A percentile compares a stretch with the other conserved stretches of the same genome.
phyloP scores from a whole-genome alignment of 2,329 filamentous ascomycete species.

The Paecilomyces variotii region DNA sequence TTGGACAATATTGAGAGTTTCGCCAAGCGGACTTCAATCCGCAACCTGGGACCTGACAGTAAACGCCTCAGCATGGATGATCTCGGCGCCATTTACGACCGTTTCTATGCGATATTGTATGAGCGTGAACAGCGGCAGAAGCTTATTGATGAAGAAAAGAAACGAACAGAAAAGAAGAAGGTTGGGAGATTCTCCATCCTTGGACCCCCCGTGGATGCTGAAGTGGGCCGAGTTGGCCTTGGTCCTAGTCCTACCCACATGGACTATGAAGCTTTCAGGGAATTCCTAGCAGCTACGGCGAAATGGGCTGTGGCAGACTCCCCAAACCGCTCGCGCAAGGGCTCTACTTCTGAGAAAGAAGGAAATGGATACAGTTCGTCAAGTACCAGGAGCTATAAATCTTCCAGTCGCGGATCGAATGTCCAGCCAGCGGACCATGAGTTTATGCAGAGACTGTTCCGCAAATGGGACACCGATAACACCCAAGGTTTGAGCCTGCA shows the following conservation, averaged over 20 bases:
- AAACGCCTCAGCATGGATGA: constrained; percentile 82
- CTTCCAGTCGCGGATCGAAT: constrained; percentile 6
- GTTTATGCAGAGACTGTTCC: constrained; percentile 81
- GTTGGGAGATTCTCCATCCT: constrained; percentile 32
- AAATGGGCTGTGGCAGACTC: constrained; percentile 92
- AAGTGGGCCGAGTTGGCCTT: constrained; percentile 79
- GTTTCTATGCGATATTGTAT: constrained; percentile 87
- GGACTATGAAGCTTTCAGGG: constrained; percentile 94
- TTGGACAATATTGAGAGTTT: constrained; percentile 95
- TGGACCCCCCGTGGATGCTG: constrained; percentile 49
- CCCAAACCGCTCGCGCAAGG: constrained; percentile 52
- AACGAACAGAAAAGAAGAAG: constrained; percentile 56
- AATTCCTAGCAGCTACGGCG: constrained; percentile 81
- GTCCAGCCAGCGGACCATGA: constrained; percentile 83
- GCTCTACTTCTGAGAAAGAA: constrained; percentile 38
- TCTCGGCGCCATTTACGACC: constrained; percentile 82
- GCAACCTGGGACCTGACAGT: constrained; percentile 91
- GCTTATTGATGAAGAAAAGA: constrained; percentile 66
- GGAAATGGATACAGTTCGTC: background rate
- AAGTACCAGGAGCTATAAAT: background rate
- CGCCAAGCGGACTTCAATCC: constrained; percentile 89
- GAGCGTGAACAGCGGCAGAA: constrained; percentile 78
- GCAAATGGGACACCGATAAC: constrained; percentile 75
- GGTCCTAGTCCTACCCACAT: constrained; percentile 86
- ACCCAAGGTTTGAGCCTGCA: constrained; percentile 75